Conservation (phyloP, 495 filamentous ascomycete genomes). For the Neurospora sp. region DNA sequence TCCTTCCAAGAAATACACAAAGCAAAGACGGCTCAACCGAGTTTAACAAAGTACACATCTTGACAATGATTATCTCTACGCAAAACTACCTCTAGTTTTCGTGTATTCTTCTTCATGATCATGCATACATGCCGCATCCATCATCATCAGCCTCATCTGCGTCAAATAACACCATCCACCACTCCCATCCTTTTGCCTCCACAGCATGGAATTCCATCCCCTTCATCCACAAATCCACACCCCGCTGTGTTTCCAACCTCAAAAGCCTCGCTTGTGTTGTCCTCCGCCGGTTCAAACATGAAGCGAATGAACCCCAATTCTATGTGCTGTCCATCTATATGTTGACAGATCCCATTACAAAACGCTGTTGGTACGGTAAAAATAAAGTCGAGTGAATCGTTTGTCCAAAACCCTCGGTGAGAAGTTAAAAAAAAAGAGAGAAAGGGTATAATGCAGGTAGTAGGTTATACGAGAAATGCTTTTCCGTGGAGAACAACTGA, state of each 20-base stretch:
- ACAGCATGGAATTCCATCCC: background rate
- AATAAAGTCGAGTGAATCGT: background rate
- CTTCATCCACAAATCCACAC: background rate
- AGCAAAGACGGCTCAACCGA: background rate
- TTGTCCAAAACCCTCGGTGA: background rate
- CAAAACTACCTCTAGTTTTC: background rate
- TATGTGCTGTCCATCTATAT: background rate
- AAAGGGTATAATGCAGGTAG: background rate
- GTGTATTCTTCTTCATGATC: background rate
- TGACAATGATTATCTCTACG: background rate
- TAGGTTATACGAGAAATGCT: background rate
- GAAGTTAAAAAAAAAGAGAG: background rate
- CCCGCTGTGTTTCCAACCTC: background rate
- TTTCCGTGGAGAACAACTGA: background rate
- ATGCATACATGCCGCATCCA: background rate
- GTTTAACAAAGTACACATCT: background rate
- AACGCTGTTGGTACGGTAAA: background rate
- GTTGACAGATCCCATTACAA: background rate
- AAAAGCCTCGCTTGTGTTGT: background rate
- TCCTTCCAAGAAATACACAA: background rate
- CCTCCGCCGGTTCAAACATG: background rate
- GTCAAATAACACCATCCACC: background rate
- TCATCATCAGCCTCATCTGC: background rate
- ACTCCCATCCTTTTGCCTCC: background rate
- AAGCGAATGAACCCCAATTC: background rate